Base-by-base conservation (phyloP, 2,329 filamentous ascomycete species). In the Polytolypa hystricis region DNA sequence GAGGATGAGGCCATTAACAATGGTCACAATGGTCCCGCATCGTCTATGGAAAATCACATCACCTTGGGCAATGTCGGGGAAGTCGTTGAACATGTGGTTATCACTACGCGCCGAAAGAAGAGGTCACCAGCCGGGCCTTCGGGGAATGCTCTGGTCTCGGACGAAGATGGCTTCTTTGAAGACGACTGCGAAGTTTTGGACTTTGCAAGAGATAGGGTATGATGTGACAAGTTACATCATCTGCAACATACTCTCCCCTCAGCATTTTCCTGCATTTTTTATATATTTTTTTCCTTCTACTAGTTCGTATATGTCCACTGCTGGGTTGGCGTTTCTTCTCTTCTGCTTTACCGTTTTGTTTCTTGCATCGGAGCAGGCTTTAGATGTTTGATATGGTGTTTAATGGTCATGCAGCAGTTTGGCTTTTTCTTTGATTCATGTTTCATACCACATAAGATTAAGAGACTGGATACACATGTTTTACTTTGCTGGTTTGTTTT, bases 181-280 rank as follows among this genome's bases (percentile, higher is more conserved):
- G 84, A 94, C 55, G 86, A 93, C 54, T 91, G 84, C 48, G 85
- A 93, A 56, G 82, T 94, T 39, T 71, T 93, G 44, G 85, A 93
- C 62, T 93, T 91, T 71, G 83, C 85, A 10, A 62, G 66, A 35
- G 70, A 74, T 43, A 58, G 70, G 30, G 71, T 74, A 30, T 67
- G 49, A 61, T 29, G 10, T 30, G 14, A n/a, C n/a, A n/a, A n/a
- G n/a, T n/a, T n/a, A n/a, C n/a, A n/a, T n/a, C n/a, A n/a, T n/a
- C n/a, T n/a, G n/a, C n/a, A n/a, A n/a, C n/a, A n/a, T n/a, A n/a
- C n/a, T n/a, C n/a, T n/a, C n/a, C n/a, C n/a, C n/a, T n/a, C n/a
- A n/a, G n/a, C n/a, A n/a, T n/a, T n/a, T n/a, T n/a, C n/a, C n/a
- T n/a, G n/a, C n/a, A n/a, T n/a, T n/a, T 26, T 26, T 35, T 28